These are phyloP conservation scores for Arabidopsis suecica DNA, from an alignment of 345 rosid species.

Conservation along the genomic window DNA sequence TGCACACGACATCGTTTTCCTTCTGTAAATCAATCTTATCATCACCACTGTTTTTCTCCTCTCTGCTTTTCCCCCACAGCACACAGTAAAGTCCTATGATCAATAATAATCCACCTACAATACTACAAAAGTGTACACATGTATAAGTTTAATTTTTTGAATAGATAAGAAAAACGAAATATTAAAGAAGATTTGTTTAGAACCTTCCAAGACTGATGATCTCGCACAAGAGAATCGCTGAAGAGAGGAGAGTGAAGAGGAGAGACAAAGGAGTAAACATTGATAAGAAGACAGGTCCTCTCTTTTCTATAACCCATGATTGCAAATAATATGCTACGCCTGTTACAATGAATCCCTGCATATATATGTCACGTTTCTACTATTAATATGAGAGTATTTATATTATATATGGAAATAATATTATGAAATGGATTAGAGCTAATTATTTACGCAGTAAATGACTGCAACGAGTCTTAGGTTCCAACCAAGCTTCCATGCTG, in stretches of 20 bases:
- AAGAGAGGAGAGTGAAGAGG: slow-evolving; percentile 65
- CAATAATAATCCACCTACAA: slow-evolving; percentile 71
- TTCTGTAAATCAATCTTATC: slow-evolving; percentile 36
- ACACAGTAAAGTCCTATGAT: slow-evolving; percentile 84
- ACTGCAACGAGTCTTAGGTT: slow-evolving; percentile 76
- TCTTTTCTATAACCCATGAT: slow-evolving; percentile 90
- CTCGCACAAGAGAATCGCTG: slow-evolving; percentile 71
- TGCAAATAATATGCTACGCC: slow-evolving; percentile 85
- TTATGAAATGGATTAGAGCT: neutral
- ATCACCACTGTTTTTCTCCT: slow-evolving; percentile 40
- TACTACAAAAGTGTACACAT: slow-evolving; percentile 46
- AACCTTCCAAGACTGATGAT: slow-evolving; percentile 78
- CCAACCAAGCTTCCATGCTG: slow-evolving; percentile 85
- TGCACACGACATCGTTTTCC: slow-evolving; percentile 46
- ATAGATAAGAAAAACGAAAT: neutral
- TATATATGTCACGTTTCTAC: slow-evolving; percentile 5
- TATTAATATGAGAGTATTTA: neutral
- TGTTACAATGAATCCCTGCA: slow-evolving; percentile 89
- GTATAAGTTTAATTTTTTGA: slow-evolving; percentile 1
- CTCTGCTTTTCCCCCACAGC: slow-evolving; percentile 84
- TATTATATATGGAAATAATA: neutral
- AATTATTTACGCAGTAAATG: slow-evolving; percentile 68
- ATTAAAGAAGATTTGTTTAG: neutral
- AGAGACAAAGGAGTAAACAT: slow-evolving; percentile 84
- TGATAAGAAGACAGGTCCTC: slow-evolving; percentile 90